These are phyloP conservation scores for Syzygium aqueum DNA, from an alignment of 345 rosid species.

Conservation along the genomic window DNA sequence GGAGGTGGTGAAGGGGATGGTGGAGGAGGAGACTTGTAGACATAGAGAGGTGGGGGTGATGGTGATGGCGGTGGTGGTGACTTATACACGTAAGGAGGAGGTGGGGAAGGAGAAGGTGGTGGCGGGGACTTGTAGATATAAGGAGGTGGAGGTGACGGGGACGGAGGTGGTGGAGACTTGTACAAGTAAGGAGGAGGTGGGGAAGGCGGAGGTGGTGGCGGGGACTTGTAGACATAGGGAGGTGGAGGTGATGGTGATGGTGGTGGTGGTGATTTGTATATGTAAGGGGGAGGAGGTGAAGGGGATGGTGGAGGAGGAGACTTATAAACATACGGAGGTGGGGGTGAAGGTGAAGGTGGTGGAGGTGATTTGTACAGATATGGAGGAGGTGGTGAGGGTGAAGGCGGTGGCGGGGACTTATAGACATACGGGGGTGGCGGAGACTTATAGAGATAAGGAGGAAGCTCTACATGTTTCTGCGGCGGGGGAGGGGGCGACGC, in stretches of 20 bases:
- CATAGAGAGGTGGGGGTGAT: neutral
- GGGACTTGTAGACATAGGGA: constrained; percentile 2
- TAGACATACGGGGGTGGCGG: neutral
- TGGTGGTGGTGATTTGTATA: constrained; percentile 2
- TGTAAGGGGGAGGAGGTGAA: neutral
- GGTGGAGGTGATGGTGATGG: neutral
- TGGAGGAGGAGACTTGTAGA: neutral
- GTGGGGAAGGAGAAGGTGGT: neutral
- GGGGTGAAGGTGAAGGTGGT: neutral
- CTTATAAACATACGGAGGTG: neutral
- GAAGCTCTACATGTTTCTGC: neutral
- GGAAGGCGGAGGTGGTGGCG: neutral
- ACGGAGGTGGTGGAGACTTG: neutral
- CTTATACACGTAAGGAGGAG: neutral
- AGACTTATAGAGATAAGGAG: neutral
- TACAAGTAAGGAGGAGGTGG: neutral
- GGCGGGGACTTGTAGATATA: constrained; percentile 6
- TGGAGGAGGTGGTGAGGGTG: neutral
- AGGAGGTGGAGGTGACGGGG: neutral
- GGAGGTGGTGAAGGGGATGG: neutral
- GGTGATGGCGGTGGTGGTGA: neutral
- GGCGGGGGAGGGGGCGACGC: constrained; percentile 1
- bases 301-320: neutral
- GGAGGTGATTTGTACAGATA: neutral
- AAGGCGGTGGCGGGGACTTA: neutral